These are phyloP conservation scores for Puccinellia tenuiflora DNA, from an alignment of 176 grass and related monocot genomes.

Conservation along the genomic window DNA sequence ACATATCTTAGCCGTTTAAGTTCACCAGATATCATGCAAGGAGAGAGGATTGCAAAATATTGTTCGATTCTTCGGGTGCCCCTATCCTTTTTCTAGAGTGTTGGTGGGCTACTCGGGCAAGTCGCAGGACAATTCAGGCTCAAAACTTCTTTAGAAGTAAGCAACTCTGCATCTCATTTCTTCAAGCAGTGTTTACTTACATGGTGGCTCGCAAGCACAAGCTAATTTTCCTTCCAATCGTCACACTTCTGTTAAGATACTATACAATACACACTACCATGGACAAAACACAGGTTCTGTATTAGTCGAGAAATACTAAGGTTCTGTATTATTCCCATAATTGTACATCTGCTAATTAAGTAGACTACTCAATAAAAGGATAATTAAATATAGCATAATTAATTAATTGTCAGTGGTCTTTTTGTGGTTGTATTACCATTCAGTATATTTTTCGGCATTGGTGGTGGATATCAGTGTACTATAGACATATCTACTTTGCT, in stretches of 20 bases:
- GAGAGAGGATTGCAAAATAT: constrained; percentile 74
- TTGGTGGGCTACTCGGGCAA: constrained; percentile 57
- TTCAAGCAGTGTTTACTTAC: neutral
- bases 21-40: constrained; percentile 39
- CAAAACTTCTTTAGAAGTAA: constrained; percentile 57
- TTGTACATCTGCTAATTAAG: neutral
- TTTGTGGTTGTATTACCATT: neutral
- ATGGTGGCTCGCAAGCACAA: neutral
- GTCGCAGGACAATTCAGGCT: constrained; percentile 60
- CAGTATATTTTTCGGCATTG: neutral
- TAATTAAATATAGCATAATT: neutral
- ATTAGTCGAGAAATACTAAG: neutral
- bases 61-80: constrained; percentile 78
- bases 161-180: neutral
- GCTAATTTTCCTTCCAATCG: neutral
- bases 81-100: constrained; percentile 53
- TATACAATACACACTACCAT: neutral
- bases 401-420: neutral
- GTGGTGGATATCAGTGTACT: neutral
- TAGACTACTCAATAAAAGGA: neutral
- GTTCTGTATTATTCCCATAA: neutral
- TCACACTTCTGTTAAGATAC: neutral
- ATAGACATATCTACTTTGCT: neutral
- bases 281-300: neutral
- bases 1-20: constrained; percentile 70